These are phyloP conservation scores for Euptelea pleiosperma DNA, from an alignment of 164 flowering plant species.

Conservation along the genomic window DNA sequence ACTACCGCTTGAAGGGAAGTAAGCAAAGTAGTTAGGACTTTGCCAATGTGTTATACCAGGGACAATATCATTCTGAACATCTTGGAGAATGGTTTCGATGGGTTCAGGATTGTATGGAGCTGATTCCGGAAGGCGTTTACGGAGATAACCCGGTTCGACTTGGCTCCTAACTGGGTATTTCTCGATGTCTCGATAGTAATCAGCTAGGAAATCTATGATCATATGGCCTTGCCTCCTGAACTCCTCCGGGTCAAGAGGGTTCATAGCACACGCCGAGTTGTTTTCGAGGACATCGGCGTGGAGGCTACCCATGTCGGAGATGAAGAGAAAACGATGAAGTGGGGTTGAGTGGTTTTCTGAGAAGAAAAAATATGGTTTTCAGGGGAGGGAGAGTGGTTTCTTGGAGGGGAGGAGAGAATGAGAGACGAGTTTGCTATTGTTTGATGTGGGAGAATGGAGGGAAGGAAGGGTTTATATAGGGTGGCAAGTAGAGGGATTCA, in stretches of 20 bases:
- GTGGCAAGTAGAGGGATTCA: neutral
- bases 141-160: conserved; percentile 67
- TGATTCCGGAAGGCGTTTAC: conserved; percentile 33
- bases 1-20: conserved; percentile 51
- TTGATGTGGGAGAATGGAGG: neutral
- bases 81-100: conserved; percentile 46
- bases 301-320: conserved; percentile 26
- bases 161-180: conserved; percentile 62
- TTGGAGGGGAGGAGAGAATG: neutral
- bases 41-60: conserved; percentile 80
- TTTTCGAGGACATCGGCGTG: conserved; percentile 16
- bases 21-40: conserved; percentile 63
- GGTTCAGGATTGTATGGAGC: conserved; percentile 54
- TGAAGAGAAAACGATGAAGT: neutral
- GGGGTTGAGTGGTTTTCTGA: too few relatives aligned
- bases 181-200: conserved; percentile 51
- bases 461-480: neutral
- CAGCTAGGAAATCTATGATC: conserved; percentile 60
- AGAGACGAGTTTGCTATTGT: too few relatives aligned
- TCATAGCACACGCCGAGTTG: conserved; percentile 12
- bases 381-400: neutral
- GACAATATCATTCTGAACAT: conserved; percentile 40
- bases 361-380: neutral
- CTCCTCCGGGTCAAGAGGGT: conserved; percentile 57
- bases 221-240: conserved; percentile 57